phyloP scores from a whole-genome alignment of 2,329 filamentous ascomycete genomes.

The Dactylellina cionopaga region DNA sequence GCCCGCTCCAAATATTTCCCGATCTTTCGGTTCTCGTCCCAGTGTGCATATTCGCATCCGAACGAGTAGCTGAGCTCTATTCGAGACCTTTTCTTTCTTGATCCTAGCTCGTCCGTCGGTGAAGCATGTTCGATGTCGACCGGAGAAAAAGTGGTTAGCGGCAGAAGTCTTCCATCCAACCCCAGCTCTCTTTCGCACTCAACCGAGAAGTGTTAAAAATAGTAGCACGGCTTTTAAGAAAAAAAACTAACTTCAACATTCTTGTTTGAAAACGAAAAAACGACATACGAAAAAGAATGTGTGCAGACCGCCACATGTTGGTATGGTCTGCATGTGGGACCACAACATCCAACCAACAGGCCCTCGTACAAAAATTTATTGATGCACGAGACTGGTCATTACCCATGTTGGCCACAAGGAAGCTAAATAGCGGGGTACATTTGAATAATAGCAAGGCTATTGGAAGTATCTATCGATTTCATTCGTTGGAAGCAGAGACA shows the following conservation, averaged over 20 bases:
- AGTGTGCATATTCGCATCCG: constrained; percentile 7
- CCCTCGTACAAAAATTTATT: constrained; percentile 24
- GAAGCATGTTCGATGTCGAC: too few species aligned
- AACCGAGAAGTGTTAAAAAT: constrained; percentile 37
- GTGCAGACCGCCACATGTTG: background rate
- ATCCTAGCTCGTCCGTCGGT: too few species aligned
- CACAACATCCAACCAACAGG: constrained; percentile 28
- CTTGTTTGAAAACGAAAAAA: constrained; percentile 16
- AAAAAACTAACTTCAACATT: constrained; percentile 7
- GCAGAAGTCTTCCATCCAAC: constrained; percentile 12
- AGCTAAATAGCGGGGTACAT: too few species aligned
- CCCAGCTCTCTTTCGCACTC: constrained; percentile 17
- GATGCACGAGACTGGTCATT: background rate
- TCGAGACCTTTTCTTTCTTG: too few species aligned
- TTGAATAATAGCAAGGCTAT: too few species aligned
- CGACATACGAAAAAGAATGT: background rate
- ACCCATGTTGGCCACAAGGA: constrained; percentile 23
- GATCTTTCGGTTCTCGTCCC: constrained; percentile 20
- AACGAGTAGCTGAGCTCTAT: too few species aligned
- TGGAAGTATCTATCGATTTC: too few species aligned
- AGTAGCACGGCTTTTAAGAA: constrained; percentile 32
- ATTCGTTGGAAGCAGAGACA: too few species aligned
- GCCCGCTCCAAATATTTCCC: constrained; percentile 42
- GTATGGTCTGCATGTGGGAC: constrained; percentile 19
- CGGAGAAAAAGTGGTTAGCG: constrained; percentile 26